Conservation (phyloP, 345 rosid species). For the Rhodomyrtus tomentosa region DNA sequence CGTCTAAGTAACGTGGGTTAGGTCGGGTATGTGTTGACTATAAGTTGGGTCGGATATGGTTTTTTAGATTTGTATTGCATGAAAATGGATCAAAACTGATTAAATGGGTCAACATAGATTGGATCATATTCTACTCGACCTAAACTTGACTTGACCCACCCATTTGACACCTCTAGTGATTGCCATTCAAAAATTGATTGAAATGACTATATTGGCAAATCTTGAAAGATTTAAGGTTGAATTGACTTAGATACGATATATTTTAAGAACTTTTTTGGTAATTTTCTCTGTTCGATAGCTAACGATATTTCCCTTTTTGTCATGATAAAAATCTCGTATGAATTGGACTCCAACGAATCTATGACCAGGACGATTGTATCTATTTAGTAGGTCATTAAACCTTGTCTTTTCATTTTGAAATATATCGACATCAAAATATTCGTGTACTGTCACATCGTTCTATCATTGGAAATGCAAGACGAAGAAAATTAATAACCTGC, state of each 20-base stretch:
- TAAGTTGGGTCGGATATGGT: no score
- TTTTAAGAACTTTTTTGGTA: not conserved
- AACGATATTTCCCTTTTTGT: not conserved
- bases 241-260: fast-evolving
- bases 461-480: fast-evolving
- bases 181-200: no score
- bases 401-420: not conserved
- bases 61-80: no score
- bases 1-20: no score
- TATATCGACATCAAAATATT: not conserved
- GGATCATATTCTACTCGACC: no score
- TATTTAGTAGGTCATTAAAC: not conserved
- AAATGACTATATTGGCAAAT: no score
- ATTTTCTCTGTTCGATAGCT: not conserved
- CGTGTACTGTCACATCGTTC: not conserved
- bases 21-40: no score
- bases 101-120: no score
- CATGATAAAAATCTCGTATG: not conserved
- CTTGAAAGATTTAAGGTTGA: not conserved
- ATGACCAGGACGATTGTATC: not conserved
- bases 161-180: no score
- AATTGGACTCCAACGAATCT: not conserved
- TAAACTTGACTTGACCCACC: no score
- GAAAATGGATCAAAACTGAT: no score
- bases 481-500: not conserved